phyloP scores from a whole-genome alignment of 1,284 basidiomycete genomes.

The Leccinum brunneo-olivaceum region DNA sequence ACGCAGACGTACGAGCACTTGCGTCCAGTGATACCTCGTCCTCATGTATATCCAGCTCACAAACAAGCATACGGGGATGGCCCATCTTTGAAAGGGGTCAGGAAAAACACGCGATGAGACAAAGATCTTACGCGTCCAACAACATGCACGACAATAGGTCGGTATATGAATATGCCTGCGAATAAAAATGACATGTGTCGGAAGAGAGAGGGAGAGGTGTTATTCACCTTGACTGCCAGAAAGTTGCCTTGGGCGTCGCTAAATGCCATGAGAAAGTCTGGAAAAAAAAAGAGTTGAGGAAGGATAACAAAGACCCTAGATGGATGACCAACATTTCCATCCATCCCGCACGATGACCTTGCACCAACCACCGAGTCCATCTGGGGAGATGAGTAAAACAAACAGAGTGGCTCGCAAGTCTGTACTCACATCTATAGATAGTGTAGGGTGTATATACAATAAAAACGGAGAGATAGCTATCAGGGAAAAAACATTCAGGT shows the following conservation, averaged over 20 bases:
- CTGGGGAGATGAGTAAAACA: conserved; percentile 32
- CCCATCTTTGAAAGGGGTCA: conserved; percentile 48
- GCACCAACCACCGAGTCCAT: conserved; percentile 72
- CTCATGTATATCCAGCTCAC: conserved; percentile 77
- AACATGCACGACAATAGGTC: conserved; percentile 82
- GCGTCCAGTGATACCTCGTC: conserved; percentile 74
- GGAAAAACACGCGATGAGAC: neutral
- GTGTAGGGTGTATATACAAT: conserved; percentile 77
- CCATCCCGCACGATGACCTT: conserved; percentile 68
- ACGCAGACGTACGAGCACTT: conserved; percentile 49
- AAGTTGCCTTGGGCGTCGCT: conserved; percentile 82
- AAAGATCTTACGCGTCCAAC: conserved; percentile 64
- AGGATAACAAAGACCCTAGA: neutral
- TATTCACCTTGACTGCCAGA: conserved; percentile 63
- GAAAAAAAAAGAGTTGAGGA: neutral
- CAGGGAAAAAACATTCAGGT: neutral
- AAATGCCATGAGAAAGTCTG: conserved; percentile 70
- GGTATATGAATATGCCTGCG: conserved; percentile 71
- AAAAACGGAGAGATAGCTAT: conserved; percentile 72
- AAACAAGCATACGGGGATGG: conserved; percentile 78
- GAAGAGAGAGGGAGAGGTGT: neutral
- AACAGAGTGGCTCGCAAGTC: neutral
- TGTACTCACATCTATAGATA: conserved; percentile 60
- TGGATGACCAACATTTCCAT: conserved; percentile 68
- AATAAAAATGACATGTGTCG: neutral